Evolutionary conservation across 192 early-diverging fungal genomes (phyloP).

Genomic region (Umbelopsis vinacea): DNA sequence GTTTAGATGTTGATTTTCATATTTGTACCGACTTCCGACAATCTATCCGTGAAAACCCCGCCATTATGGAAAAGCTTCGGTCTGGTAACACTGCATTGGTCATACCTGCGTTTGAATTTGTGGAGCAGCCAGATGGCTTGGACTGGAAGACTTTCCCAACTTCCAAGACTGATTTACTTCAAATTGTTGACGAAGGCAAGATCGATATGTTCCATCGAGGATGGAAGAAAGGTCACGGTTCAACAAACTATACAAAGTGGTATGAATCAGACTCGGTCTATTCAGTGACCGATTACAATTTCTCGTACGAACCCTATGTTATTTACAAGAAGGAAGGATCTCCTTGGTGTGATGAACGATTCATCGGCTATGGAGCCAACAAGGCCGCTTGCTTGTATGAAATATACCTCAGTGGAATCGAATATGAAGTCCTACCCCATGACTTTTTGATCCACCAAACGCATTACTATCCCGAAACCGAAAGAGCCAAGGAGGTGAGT

Average conservation of each 20-base stretch:
- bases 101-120: constrained; percentile 64
- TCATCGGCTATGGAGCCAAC: constrained; percentile 63
- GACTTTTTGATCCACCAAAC: constrained; percentile 62
- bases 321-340: constrained; percentile 55
- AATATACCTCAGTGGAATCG: constrained; percentile 55
- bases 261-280: constrained; percentile 49
- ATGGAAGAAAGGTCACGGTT: constrained; percentile 57
- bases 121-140: constrained; percentile 52
- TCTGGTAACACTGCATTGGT: constrained; percentile 52
- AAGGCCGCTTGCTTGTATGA: constrained; percentile 62
- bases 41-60: constrained; percentile 36
- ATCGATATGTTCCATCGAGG: constrained; percentile 61
- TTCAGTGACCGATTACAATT: constrained; percentile 55
- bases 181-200: constrained; percentile 46
- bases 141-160: constrained; percentile 54
- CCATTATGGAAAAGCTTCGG: constrained; percentile 49
- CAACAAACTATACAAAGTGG: constrained; percentile 58
- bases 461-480: constrained; percentile 53
- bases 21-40: constrained; percentile 58
- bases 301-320: constrained; percentile 63
- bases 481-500: constrained; percentile 55
- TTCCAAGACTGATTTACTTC: constrained; percentile 48
- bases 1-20: constrained; percentile 59
- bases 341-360: constrained; percentile 61
- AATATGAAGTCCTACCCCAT: constrained; percentile 53